These are phyloP conservation scores for Diplocarpon rosae DNA, from an alignment of 2,329 filamentous ascomycete species.

Conservation along the genomic window DNA sequence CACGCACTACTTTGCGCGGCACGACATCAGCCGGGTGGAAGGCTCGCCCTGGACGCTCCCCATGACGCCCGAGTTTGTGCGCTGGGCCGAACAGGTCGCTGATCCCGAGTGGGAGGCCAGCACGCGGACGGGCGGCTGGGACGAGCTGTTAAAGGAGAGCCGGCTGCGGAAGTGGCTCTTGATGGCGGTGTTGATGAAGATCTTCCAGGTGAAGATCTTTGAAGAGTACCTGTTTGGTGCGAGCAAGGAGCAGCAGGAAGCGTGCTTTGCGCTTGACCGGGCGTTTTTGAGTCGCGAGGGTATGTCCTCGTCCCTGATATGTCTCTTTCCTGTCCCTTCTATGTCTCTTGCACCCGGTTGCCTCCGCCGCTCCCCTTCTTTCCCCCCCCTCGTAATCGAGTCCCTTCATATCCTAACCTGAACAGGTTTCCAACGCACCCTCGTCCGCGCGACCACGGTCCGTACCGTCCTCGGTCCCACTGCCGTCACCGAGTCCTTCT, in stretches of 20 bases:
- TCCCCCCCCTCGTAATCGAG: neutral
- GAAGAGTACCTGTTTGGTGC: constrained; percentile 19
- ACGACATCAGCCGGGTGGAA: constrained; percentile 6
- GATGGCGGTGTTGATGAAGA: constrained; percentile 15
- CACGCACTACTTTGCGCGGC: constrained; percentile 11
- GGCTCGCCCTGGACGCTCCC: constrained; percentile 11
- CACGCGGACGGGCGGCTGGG: constrained; percentile 15
- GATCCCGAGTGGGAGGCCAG: constrained; percentile 13
- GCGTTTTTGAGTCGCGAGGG: constrained; percentile 18
- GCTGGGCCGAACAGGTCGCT: constrained; percentile 15
- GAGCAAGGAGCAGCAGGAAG: constrained; percentile 12
- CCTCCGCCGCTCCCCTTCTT: too few relatives aligned
- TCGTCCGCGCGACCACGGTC: constrained; percentile 13
- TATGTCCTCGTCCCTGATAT: constrained; percentile 1
- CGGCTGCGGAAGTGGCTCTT: constrained; percentile 19
- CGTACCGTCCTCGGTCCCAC: constrained; percentile 13
- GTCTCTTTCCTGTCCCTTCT: too few relatives aligned
- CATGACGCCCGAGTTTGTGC: constrained; percentile 15
- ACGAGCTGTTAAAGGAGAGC: constrained; percentile 16
- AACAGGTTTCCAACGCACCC: constrained; percentile 18
- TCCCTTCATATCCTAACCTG: neutral
- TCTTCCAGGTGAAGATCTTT: constrained; percentile 20
- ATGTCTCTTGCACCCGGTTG: too few relatives aligned
- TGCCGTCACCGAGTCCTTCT: constrained; percentile 24
- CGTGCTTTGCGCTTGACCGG: constrained; percentile 17